These are phyloP conservation scores for Ogataea methylovora DNA, from an alignment of 805 yeast species.

Conservation along the genomic window DNA sequence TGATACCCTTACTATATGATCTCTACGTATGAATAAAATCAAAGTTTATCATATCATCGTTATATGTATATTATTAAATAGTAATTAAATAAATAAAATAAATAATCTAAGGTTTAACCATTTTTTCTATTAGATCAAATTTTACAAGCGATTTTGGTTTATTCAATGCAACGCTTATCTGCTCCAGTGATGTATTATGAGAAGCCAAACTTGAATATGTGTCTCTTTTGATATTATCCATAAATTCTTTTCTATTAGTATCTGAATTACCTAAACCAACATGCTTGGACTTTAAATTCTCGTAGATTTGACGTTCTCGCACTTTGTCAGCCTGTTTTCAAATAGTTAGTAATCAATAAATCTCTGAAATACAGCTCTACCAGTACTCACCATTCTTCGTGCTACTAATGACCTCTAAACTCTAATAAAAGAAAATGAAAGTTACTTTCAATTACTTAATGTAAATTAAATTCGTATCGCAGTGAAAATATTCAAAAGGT, in stretches of 20 bases:
- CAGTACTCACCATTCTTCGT: too few relatives aligned
- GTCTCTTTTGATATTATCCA: conserved; percentile 59
- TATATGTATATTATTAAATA: too few relatives aligned
- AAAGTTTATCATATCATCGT: not conserved
- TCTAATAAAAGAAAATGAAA: too few relatives aligned
- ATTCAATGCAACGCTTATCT: conserved; percentile 45
- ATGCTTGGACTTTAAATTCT: conserved; percentile 50
- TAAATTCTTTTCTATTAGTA: conserved; percentile 65
- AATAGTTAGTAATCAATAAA: not conserved
- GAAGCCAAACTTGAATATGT: conserved; percentile 55
- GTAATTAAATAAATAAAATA: not conserved
- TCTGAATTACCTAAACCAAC: conserved; percentile 72
- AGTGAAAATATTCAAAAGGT: too few relatives aligned
- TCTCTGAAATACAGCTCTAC: too few relatives aligned
- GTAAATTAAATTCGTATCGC: too few relatives aligned
- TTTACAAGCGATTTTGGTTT: conserved; percentile 30
- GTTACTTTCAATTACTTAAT: too few relatives aligned
- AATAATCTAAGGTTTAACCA: conserved; percentile 28
- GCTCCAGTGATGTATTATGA: conserved; percentile 47
- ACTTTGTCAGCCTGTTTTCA: conserved; percentile 51
- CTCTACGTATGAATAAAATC: conserved; percentile 1
- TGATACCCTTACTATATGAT: not conserved
- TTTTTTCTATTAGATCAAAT: conserved; percentile 29
- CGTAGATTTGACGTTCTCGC: conserved; percentile 50
- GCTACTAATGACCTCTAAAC: too few relatives aligned